phyloP scores from a whole-genome alignment of 140 eudicot species.

The Oenanthe javanica region DNA sequence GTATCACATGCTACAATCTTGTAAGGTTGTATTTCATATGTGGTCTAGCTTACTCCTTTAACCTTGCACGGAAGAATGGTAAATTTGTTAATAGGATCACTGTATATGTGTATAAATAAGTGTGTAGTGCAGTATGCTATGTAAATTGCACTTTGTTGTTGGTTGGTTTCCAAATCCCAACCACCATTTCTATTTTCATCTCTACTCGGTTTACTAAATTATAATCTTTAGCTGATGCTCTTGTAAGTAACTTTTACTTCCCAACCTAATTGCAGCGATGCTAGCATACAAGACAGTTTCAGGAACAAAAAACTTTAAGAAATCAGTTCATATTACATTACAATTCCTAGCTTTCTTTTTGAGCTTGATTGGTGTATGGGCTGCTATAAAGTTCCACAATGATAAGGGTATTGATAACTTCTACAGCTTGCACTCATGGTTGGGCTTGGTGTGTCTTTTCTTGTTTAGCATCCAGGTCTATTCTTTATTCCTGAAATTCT shows the following conservation, averaged over 20 bases:
- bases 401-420: slow-evolving; percentile 68
- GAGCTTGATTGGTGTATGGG: slow-evolving; percentile 56
- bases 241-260: slow-evolving; percentile 10
- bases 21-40: neutral
- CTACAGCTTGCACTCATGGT: slow-evolving; percentile 92
- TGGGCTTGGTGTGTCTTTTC: slow-evolving; percentile 64
- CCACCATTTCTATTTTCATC: neutral
- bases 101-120: neutral
- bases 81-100: neutral
- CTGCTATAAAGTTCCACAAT: slow-evolving; percentile 75
- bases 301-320: slow-evolving; percentile 74
- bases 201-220: neutral
- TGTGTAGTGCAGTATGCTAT: neutral
- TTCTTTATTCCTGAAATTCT: slow-evolving; percentile 5
- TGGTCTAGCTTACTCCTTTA: neutral
- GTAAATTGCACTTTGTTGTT: neutral
- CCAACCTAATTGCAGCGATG: slow-evolving; percentile 60
- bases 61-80: neutral
- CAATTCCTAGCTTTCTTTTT: slow-evolving; percentile 60
- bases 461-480: slow-evolving; percentile 76
- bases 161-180: neutral
- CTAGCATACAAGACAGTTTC: slow-evolving; percentile 88
- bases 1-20: slow-evolving; percentile 14
- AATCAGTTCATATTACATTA: slow-evolving; percentile 64
- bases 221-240: neutral